Conservation (phyloP, 2,329 filamentous ascomycete genomes). For the Fusarium sororula region DNA sequence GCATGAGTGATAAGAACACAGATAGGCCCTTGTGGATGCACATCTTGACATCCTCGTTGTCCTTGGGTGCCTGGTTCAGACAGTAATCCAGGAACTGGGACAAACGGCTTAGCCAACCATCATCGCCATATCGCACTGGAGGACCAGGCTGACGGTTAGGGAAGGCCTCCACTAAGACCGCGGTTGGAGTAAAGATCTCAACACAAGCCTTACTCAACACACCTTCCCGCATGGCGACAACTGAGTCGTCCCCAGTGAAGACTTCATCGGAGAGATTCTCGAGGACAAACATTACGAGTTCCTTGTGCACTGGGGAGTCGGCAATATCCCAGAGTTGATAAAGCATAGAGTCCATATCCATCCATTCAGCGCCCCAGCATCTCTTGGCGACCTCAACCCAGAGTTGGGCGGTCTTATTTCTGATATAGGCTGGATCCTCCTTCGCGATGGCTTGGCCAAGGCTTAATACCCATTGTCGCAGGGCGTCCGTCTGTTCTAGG, state of each 20-base stretch:
- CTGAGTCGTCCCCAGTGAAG: constrained; percentile 88
- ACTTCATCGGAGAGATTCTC: constrained; percentile 95
- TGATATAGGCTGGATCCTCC: constrained; percentile 81
- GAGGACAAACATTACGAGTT: constrained; percentile 86
- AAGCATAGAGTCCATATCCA: constrained; percentile 89
- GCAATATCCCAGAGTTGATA: constrained; percentile 82
- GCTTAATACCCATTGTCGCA: constrained; percentile 81
- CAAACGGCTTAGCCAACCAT: constrained; percentile 88
- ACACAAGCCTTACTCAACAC: constrained; percentile 89
- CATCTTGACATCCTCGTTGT: constrained; percentile 71
- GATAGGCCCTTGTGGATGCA: constrained; percentile 81
- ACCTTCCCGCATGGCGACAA: constrained; percentile 83
- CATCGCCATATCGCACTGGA: constrained; percentile 77
- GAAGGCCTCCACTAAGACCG: constrained; percentile 78
- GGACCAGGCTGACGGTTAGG: constrained; percentile 75
- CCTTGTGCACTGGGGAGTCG: constrained; percentile 73
- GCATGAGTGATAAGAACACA: constrained; percentile 80
- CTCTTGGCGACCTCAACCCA: constrained; percentile 97
- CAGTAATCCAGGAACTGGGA: constrained; percentile 79
- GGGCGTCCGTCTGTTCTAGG: constrained; percentile 69
- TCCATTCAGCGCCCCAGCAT: constrained; percentile 92
- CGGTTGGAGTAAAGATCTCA: constrained; percentile 87
- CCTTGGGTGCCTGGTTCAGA: constrained; percentile 70
- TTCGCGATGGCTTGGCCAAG: constrained; percentile 77
- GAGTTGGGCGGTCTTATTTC: constrained; percentile 93